These are phyloP conservation scores for Protomyces inundatus DNA, from an alignment of 1,139 yeast genomes.

Conservation along the genomic window DNA sequence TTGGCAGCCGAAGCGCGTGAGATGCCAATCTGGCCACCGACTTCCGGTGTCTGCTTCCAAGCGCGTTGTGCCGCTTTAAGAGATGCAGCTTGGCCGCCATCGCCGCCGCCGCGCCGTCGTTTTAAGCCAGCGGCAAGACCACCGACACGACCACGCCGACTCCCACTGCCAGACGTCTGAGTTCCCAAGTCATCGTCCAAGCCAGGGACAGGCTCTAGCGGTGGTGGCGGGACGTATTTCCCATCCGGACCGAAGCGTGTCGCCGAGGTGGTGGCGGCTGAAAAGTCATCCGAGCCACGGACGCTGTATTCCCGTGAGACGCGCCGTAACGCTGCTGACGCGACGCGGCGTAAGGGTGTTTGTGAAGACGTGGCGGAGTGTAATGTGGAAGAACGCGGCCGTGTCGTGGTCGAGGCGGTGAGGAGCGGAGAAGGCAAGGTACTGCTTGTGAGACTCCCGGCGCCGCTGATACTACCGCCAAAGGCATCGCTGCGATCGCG, in stretches of 20 bases:
- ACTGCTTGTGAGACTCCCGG: neutral
- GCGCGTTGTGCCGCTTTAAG: neutral
- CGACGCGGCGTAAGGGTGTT: slow-evolving; percentile 12
- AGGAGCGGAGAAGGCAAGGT: slow-evolving; percentile 2
- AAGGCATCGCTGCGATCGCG: neutral
- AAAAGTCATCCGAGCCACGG: neutral
- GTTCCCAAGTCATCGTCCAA: neutral
- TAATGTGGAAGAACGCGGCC: neutral
- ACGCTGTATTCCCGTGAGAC: slow-evolving; percentile 16
- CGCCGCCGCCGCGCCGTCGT: neutral
- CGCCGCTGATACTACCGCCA: neutral
- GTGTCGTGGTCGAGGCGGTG: neutral
- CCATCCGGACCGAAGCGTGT: neutral
- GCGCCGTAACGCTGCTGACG: slow-evolving; percentile 14
- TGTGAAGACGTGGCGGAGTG: slow-evolving; percentile 13
- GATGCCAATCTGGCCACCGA: neutral
- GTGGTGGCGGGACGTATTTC: slow-evolving; percentile 23
- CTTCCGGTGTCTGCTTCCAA: neutral
- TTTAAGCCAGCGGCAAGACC: neutral
- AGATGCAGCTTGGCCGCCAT: neutral
- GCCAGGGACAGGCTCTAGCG: slow-evolving; percentile 11
- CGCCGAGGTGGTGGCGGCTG: neutral
- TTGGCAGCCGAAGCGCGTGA: neutral
- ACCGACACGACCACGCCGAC: neutral
- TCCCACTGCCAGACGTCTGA: neutral